Base-by-base conservation (phyloP, 805 yeast genomes). In the Debaryomyces prosopidis region DNA sequence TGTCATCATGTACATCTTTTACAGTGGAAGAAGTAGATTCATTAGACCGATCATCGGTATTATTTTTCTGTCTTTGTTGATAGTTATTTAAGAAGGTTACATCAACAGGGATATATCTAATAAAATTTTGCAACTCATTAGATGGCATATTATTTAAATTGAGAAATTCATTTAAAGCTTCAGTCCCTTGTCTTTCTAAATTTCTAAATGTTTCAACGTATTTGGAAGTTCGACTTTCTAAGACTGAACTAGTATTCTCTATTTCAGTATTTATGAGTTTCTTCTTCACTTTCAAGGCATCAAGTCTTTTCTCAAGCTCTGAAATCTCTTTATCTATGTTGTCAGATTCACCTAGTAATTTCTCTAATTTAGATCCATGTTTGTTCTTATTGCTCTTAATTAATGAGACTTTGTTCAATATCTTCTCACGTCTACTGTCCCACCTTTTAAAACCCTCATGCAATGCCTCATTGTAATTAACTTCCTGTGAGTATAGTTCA, bases 211-310 rank as follows among this genome's bases (percentile, higher is more conserved):
- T 54, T 31, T 73, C 74, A 12, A 71, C 71, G 47, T 72, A 76
- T 35, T 68, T 68, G 10, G 79, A 72, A 0, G 79, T 57, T 48
- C 66, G 71, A 45, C 79, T 74, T 44, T 79, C 84, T 19, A 80
- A 50, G 3, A 79, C 68, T 2, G 82, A 77, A 51, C 76, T 71
- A 0, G 83, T 69, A 15, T 69, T 70, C 19, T 65, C 61, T 23
- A 79, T 59, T 52, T 79, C 83, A 8, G 51, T 42, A 8, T 55
- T 52, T 0, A 80, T 42, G 3, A 68, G 46, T 9, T 45, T 50
- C 41, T 69, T 69, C 53, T 71, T 74, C 2, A 50, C 50, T 36
- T 62, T 65, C n/a, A 77, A 49, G 2, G 51, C 47, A 7, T 41
- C 36, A 26, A 80, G 52, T 31, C 64, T 62, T 7, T 46, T 35